Conservation (phyloP, 2,329 filamentous ascomycete species). For the Aspergillus sclerotialis region DNA sequence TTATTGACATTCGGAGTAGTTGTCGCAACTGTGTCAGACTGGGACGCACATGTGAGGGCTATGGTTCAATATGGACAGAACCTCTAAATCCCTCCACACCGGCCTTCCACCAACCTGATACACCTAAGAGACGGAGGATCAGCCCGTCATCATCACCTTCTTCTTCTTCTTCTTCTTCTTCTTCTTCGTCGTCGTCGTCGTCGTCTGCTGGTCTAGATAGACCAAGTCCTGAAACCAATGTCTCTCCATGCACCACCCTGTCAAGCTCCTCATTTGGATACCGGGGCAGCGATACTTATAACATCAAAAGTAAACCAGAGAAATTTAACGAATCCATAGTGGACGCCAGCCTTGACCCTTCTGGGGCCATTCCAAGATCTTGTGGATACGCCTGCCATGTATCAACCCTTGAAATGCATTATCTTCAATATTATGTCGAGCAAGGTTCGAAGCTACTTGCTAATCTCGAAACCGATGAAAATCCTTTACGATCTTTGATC, state of each 20-base stretch:
- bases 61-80: constrained; percentile 29
- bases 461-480: constrained; percentile 31
- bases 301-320: background rate
- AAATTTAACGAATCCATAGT: background rate
- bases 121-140: constrained; percentile 14
- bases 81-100: constrained; percentile 26
- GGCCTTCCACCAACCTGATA: constrained; percentile 18
- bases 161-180: constrained; percentile 8
- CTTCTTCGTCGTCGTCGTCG: constrained; percentile 6
- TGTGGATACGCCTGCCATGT: constrained; percentile 18
- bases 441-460: constrained; percentile 26
- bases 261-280: background rate
- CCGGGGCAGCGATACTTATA: no score
- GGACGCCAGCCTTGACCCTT: background rate
- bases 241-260: constrained; percentile 1
- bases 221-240: constrained; percentile 3
- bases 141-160: constrained; percentile 12
- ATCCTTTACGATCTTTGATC: constrained; percentile 27
- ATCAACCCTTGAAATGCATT: constrained; percentile 24
- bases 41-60: constrained; percentile 30
- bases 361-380: constrained; percentile 10
- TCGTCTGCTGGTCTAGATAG: constrained; percentile 6
- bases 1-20: constrained; percentile 12
- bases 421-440: constrained; percentile 32
- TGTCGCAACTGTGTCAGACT: constrained; percentile 25